A percentile compares a stretch with the other conserved stretches of the same genome.
phyloP scores from a whole-genome alignment of 306 rosid species.

The Vigna radiata region DNA sequence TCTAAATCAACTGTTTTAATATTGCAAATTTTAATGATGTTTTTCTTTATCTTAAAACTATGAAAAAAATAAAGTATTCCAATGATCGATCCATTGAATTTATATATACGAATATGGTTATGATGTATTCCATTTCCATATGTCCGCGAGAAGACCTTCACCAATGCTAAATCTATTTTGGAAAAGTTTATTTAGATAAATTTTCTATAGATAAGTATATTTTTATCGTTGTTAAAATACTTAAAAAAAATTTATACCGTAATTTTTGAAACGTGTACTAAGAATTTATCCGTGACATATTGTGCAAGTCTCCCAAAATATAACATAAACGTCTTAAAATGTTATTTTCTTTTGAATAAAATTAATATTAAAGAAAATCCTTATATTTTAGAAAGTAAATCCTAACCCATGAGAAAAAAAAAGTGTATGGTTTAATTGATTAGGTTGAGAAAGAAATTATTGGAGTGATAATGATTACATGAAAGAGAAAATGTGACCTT shows the following conservation, averaged over 20 bases:
- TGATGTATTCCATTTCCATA: constrained; percentile 25
- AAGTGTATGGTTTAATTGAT: not conserved
- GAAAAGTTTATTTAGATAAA: too few relatives aligned
- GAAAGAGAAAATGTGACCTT: constrained; percentile 40
- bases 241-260: too few relatives aligned
- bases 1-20: constrained; percentile 35
- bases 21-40: constrained; percentile 19
- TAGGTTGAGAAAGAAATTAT: constrained; percentile 13
- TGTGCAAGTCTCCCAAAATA: too few relatives aligned
- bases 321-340: too few relatives aligned
- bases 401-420: not conserved
- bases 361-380: too few relatives aligned
- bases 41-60: constrained; percentile 1
- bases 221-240: too few relatives aligned
- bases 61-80: not conserved
- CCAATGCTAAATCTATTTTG: too few relatives aligned
- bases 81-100: constrained; percentile 2
- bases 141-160: not conserved
- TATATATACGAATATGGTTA: constrained; percentile 33
- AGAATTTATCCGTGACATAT: too few relatives aligned
- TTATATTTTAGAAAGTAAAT: too few relatives aligned
- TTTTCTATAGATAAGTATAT: too few relatives aligned
- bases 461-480: constrained; percentile 32
- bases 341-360: too few relatives aligned
- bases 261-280: too few relatives aligned